These are phyloP conservation scores for Tetratostichococcus sp. DNA, from an alignment of 139 green algal genomes.

Conservation along the genomic window DNA sequence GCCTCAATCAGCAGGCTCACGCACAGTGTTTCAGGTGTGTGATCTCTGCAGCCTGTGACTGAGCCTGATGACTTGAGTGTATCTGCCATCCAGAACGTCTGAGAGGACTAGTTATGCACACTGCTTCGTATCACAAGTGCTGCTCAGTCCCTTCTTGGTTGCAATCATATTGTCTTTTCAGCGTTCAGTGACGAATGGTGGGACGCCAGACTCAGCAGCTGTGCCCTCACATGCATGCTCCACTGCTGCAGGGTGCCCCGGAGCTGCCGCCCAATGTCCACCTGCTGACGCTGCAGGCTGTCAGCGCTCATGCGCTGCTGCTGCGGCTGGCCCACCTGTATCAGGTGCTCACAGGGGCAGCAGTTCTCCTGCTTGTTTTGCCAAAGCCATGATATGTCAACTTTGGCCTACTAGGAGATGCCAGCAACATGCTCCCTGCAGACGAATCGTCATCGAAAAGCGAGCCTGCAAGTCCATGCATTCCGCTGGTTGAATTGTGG, in stretches of 20 bases:
- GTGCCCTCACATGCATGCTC: slow-evolving; percentile 4
- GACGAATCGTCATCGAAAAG: too few species aligned
- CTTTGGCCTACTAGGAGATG: background rate
- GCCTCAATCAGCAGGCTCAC: background rate
- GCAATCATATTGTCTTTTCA: slow-evolving; percentile 2
- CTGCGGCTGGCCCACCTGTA: slow-evolving; percentile 28
- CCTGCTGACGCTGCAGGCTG: slow-evolving; percentile 30
- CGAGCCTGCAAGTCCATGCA: too few species aligned
- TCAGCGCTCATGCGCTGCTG: slow-evolving; percentile 20
- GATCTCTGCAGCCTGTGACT: background rate
- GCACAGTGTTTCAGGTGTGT: background rate
- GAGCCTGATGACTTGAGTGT: background rate
- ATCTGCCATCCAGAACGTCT: slow-evolving; percentile 12
- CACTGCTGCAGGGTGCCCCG: slow-evolving; percentile 1
- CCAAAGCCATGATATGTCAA: background rate
- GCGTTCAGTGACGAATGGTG: background rate
- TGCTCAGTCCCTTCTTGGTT: too few species aligned
- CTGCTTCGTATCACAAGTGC: too few species aligned
- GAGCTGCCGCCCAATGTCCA: slow-evolving; percentile 37
- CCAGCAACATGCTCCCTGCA: too few species aligned
- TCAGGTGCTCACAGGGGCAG: slow-evolving; percentile 4
- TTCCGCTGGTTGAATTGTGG: background rate
- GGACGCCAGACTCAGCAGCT: background rate
- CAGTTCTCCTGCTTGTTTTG: background rate
- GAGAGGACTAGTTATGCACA: too few species aligned